Base-by-base conservation (phyloP, 306 rosid genomes). In the Corylus avellana region DNA sequence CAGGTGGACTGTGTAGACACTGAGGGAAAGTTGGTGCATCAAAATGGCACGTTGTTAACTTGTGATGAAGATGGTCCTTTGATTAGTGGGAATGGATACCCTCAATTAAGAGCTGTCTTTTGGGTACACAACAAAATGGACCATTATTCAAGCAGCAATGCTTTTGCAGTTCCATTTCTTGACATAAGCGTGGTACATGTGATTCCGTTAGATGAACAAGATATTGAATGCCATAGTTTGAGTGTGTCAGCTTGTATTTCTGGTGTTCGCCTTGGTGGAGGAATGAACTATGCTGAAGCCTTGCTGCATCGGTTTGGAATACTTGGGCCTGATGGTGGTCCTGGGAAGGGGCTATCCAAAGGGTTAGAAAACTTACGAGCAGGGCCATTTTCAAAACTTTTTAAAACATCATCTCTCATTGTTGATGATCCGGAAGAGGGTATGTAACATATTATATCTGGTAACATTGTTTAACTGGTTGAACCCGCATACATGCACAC, bases 201-300 rank as follows among this genome's bases (percentile, higher is more conserved):
- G 75, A 92, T 94, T 84, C 95, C 97, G 49, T 82, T 94, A 72
- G 57, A 80, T 69, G 97, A 91, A 76, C 89, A 67, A 71, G 97
- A 94, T 82, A 70, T 59, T 72, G 98, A 90, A 82, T 91, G 95
- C 78, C 92, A 91, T 83, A 85, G 89, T 87, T 81, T 94, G 81
- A 94, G 86, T 82, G 94, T 90, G 80, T 91, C 90, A 53, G 97
- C 97, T 67, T 92, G 91, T 83, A 81, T 94, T 68, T 90, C 97
- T 63, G 97, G 98, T 12, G 89, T 94, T 71, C 97, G 97, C 71
- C 88, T 92, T 76, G 93, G 97, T 78, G 98, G 97, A 72, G 98
- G 98, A 86, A 94, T 94, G 97, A 94, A 88, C 84, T 92, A 91
- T 81, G 78, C 98, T 85, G 98, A 94, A 88, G 87, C 97, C 64